Evolutionary conservation across 345 rosid genomes (phyloP), one percentile per base, ranked within the genome.

Genomic region (Populus davidiana): DNA sequence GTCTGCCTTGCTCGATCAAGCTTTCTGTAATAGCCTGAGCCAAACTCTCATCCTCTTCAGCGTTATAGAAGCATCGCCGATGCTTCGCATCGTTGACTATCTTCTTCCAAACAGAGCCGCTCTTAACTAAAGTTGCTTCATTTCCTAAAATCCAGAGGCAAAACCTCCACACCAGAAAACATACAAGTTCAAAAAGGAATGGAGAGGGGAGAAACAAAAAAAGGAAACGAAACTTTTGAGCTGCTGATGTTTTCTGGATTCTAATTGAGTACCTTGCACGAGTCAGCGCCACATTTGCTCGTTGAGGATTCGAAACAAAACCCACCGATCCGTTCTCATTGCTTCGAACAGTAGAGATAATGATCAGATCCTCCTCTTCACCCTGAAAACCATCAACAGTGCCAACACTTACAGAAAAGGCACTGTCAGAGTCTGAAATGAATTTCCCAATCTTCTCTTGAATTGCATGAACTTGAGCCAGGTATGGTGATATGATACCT

Each of bases 311-410:
- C 1, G 72, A 52, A 67, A 86, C 59, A 68, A 88, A 88, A 43
- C 91, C 91, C 2, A 85, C 73, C 2, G 66, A 43, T 66, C 91
- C 89, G 31, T 52, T 65, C 50, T 29, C 52, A 21, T 88, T 88
- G 25, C 82, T 81, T 75, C 91, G 78, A 16, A 88, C 88, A 21
- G 91, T 86, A 21, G 91, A 88, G n/a, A 88, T 59, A 36, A 88
- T 86, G 12, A 88, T 82, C 39, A 88, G 81, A 56, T 88, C 91
- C 67, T 86, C 87, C 89, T 16, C 90, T 11, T 5, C 86, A 0
- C 88, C 89, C 81, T 88, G 90, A 78, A 88, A 85, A 4, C 89
- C 90, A 79, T 88, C 91, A 31, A 88, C 83, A 0, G 89, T 83
- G 14, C 83, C 61, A 17, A 89, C 82, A 47, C 62, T 83, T 61